Conservation (phyloP, 345 rosid species). For the Cardiospermum halicacabum region DNA sequence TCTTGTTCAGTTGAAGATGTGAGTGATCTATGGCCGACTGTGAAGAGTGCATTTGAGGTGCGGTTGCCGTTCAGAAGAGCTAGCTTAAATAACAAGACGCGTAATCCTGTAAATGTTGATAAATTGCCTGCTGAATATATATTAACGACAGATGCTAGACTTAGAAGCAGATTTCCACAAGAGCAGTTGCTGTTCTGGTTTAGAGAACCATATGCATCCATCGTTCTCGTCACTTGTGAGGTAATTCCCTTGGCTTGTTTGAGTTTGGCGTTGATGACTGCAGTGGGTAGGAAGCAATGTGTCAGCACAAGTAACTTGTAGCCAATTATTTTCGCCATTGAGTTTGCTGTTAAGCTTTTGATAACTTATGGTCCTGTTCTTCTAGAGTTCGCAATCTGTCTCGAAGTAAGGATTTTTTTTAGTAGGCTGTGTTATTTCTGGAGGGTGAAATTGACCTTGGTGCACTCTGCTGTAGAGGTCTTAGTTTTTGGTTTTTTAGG, state of each 20-base stretch:
- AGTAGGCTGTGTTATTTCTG: background rate
- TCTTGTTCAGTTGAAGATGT: conserved; percentile 82
- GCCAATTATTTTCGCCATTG: background rate
- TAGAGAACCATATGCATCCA: conserved; percentile 86
- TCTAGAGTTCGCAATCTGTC: too few species aligned
- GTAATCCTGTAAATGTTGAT: conserved; percentile 75
- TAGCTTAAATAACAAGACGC: conserved; percentile 78
- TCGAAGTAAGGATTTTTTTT: too few species aligned
- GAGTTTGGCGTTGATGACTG: background rate
- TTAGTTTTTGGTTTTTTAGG: too few species aligned
- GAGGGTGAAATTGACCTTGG: background rate
- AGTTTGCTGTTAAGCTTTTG: background rate
- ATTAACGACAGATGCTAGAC: conserved; percentile 83
- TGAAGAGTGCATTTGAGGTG: conserved; percentile 67
- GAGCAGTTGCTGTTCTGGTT: conserved; percentile 87
- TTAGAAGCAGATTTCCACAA: conserved; percentile 88
- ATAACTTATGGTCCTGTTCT: background rate
- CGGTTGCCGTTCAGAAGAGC: conserved; percentile 67
- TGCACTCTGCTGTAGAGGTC: too few species aligned
- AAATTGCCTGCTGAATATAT: conserved; percentile 76
- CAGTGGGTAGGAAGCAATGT: background rate
- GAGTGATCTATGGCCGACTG: conserved; percentile 83
- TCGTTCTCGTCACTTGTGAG: conserved; percentile 96
- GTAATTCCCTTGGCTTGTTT: conserved; percentile 28
- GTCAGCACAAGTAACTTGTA: background rate